Base-by-base conservation (phyloP, 1,284 basidiomycete species). In the Schizopora paradoxa region DNA sequence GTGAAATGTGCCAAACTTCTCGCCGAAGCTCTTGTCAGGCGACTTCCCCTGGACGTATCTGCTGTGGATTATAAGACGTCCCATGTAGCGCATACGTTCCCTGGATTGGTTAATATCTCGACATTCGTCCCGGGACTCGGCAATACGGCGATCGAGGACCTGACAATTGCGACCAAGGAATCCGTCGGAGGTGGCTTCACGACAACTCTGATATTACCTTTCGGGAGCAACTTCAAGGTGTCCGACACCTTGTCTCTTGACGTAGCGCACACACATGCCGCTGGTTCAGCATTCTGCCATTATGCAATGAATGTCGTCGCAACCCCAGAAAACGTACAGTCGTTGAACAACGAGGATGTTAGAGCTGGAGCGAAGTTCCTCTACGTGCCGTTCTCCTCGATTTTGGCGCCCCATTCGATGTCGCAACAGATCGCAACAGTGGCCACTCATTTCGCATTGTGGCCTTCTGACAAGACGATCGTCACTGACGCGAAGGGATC, bases 1-100 rank as follows among this genome's bases (percentile, higher is more conserved):
- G 89, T 99, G 69, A 99, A 99, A 74, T 94, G 93, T 62, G 96
- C 96, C 53, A 99, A 99, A 69, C 77, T 99, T 60, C 80, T 99
- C 41, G 88, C 92, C 31, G 94, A 99, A 66, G 96, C 95, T 2
- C 78, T 99, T 49, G 87, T 97, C 50, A 82, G 92, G 56, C 90
- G 82, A 65, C 63, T 86, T 19, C 86, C 93, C 13, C 77, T 99
- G 42, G 86, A 95, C 46, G 89, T 99, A 32, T 88, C 91, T 5
- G 85, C 76, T 47, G 78, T 97, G 55, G 96, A 99, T 65, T 91
- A 82, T 70, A 97, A 99, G 79, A 93, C 89, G 41, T 94, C 93
- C 22, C 91, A 95, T 65, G 76, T 79, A 44, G 94, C 91, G 1
- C 83, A 92, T 63, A 85, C 79, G 10, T 90, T 99, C 77, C 94